phyloP scores from a whole-genome alignment of 108 stramenopile genomes.

The Skeletonema potamos region DNA sequence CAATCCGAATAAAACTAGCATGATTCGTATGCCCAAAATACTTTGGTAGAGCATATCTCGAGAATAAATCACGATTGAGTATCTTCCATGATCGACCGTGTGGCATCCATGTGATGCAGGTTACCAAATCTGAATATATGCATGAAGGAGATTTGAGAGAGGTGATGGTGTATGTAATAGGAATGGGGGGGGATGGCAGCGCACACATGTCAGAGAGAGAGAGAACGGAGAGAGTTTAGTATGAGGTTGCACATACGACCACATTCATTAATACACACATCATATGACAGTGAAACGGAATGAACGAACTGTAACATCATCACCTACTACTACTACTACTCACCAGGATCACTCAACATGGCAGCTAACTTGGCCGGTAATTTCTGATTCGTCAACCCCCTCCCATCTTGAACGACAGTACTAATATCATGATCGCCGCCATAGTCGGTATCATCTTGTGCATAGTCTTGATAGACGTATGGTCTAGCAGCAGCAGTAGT shows the following conservation, averaged over 20 bases:
- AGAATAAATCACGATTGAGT: constrained; percentile 27
- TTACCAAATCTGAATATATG: constrained; percentile 3
- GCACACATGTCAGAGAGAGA: not conserved
- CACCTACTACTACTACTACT: no score
- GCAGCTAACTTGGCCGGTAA: constrained; percentile 7
- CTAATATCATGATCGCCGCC: not conserved
- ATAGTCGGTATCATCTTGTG: not conserved
- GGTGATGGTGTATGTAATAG: not conserved
- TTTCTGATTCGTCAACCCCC: constrained; percentile 1
- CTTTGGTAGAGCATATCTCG: constrained; percentile 27
- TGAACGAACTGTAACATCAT: no score
- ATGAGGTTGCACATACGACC: no score
- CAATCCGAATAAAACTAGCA: constrained; percentile 34
- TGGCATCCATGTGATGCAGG: constrained; percentile 67
- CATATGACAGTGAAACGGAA: no score
- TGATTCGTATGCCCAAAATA: constrained; percentile 32
- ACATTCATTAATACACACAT: no score
- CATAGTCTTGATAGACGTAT: not conserved
- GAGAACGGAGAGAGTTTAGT: not conserved
- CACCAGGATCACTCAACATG: constrained; percentile 7
- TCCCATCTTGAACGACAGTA: not conserved
- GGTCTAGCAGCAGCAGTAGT: no score
- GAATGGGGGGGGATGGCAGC: not conserved
- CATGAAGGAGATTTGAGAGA: not conserved
- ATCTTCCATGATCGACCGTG: constrained; percentile 89